These are phyloP conservation scores for Lenzites betulinus DNA, from an alignment of 768 basidiomycete species.

Conservation along the genomic window DNA sequence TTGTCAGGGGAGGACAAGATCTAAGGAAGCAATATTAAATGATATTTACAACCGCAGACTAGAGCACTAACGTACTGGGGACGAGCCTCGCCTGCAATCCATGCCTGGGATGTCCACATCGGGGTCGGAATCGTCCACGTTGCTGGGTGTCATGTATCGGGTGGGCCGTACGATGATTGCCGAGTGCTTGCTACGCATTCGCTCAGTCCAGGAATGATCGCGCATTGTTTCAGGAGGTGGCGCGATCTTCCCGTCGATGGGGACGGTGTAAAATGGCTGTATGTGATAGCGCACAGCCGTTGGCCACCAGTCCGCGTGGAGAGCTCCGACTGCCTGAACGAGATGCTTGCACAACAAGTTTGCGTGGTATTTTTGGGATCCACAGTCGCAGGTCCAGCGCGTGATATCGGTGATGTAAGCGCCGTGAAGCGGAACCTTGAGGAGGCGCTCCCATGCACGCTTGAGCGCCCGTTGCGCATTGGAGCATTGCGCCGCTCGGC, in stretches of 20 bases:
- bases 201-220: neutral
- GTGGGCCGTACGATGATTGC: neutral
- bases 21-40: neutral
- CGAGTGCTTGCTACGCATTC: neutral
- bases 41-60: too few relatives aligned
- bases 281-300: constrained; percentile 3
- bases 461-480: constrained; percentile 7
- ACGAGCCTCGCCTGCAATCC: neutral
- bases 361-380: constrained; percentile 19
- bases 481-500: neutral
- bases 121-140: neutral
- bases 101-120: neutral
- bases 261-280: constrained; percentile 19
- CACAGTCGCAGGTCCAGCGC: constrained; percentile 19
- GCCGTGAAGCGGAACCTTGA: constrained; percentile 6
- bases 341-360: constrained; percentile 19
- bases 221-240: neutral
- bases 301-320: neutral
- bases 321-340: neutral
- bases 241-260: neutral
- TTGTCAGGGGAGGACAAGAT: constrained; percentile 15
- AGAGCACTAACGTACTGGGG: neutral
- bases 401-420: constrained; percentile 4
- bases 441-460: constrained; percentile 5
- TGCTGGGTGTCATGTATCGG: neutral